phyloP scores from a whole-genome alignment of 2,329 filamentous ascomycete genomes.

The Penicillium sp. region DNA sequence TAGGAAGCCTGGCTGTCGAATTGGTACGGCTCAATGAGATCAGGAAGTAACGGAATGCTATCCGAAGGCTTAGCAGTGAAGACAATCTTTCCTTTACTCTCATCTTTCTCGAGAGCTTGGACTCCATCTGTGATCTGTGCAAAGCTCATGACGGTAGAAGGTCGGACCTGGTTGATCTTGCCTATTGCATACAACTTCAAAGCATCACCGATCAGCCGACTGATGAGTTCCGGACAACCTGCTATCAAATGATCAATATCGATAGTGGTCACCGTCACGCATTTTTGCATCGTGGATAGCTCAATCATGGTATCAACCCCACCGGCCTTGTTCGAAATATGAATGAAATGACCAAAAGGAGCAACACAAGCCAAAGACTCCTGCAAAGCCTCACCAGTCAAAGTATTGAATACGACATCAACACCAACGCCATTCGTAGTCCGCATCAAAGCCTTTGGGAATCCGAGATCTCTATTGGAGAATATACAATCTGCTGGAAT shows the following conservation, averaged over 20 bases:
- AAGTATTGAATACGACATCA: conserved; percentile 20
- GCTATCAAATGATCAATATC: conserved; percentile 13
- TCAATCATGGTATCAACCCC: conserved; percentile 7
- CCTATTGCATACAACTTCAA: conserved; percentile 6
- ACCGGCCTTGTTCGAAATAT: conserved; percentile 1
- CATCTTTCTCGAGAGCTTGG: background rate
- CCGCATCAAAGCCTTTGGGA: conserved; percentile 16
- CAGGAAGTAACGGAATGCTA: conserved; percentile 5
- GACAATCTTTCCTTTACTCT: conserved; percentile 9
- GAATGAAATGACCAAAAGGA: conserved; percentile 20
- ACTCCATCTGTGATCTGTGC: conserved; percentile 9
- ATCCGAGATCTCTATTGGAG: conserved; percentile 10
- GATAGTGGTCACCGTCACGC: conserved; percentile 13
- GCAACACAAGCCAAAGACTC: conserved; percentile 17
- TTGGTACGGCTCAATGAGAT: conserved; percentile 1
- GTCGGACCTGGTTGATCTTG: conserved; percentile 2
- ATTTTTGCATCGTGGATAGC: background rate
- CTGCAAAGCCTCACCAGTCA: conserved; percentile 16
- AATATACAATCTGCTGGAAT: conserved; percentile 16
- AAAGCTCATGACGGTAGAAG: conserved; percentile 7
- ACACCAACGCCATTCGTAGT: conserved; percentile 15
- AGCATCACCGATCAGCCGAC: conserved; percentile 1
- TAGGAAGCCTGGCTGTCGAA: conserved; percentile 19
- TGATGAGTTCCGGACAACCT: conserved; percentile 3
- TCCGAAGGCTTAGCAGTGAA: conserved; percentile 6